These are phyloP conservation scores for Herpetospermum pedunculosum DNA, from an alignment of 306 rosid genomes.

Conservation along the genomic window DNA sequence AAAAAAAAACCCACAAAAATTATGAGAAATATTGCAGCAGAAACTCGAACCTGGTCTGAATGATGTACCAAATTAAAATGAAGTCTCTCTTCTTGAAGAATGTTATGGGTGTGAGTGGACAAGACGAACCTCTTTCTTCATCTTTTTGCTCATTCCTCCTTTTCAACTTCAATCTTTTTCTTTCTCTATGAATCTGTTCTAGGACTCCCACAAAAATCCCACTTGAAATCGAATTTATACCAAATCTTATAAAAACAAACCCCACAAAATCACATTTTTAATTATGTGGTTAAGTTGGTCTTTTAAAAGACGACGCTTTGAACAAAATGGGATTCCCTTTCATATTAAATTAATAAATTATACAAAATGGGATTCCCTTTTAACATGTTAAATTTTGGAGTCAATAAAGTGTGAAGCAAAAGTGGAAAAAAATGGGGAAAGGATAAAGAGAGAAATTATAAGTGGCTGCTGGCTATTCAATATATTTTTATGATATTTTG, in stretches of 20 bases:
- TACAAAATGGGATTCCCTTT: too few species aligned
- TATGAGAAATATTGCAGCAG: neutral
- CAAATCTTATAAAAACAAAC: too few species aligned
- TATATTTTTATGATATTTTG: neutral
- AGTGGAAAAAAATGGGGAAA: too few species aligned
- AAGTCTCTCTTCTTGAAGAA: neutral
- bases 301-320: too few species aligned
- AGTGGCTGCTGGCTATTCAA: neutral
- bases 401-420: too few species aligned
- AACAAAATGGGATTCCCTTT: too few species aligned
- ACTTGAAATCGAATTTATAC: neutral
- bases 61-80: neutral
- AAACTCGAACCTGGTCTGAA: constrained; percentile 14
- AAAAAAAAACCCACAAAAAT: too few species aligned
- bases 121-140: neutral
- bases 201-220: neutral
- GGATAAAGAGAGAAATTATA: too few species aligned
- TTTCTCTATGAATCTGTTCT: neutral
- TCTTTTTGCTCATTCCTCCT: neutral
- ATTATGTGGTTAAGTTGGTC: too few species aligned
- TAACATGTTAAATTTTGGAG: too few species aligned
- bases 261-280: too few species aligned
- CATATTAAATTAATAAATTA: too few species aligned
- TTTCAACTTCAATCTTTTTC: neutral
- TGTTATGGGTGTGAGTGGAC: neutral